Base-by-base conservation (phyloP, 2,329 filamentous ascomycete genomes). In the Aspergillus neoniger region DNA sequence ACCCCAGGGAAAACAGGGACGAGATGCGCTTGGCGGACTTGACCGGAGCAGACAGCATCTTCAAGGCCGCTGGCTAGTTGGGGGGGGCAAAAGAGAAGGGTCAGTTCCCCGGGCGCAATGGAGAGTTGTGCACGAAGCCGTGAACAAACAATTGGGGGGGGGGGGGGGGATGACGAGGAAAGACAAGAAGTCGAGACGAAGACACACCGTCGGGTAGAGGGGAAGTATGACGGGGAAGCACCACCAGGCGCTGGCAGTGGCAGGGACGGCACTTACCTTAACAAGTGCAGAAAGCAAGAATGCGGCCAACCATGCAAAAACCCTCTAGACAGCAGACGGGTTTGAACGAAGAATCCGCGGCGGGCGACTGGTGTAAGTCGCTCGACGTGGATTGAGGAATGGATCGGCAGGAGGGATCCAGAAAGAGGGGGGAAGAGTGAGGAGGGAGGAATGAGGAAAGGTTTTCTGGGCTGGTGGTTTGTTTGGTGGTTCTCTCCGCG, bases 11-110 rank as follows among this genome's bases (percentile, higher is more conserved):
- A 61, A 80, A 80, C 49, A 81, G 72, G 39, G 79, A 81, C 10
- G 78, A 79, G 59, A 80, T 77, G 60, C 78, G 77, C 69, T 75
- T 79, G 59, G 76, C 77, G 59, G 76, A 77, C 66, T 78, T 79
- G 59, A 73, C 71, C 55, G 76, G 76, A 69, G 76, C 72, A 25
- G 76, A 77, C 66, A 79, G 68, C 74, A 77, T 76, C 63, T 63
- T 74, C 38, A 21, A 32, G 39, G 59, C 43, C 57, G 60, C 56
- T 59, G 48, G 41, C 57, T 53, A 25, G 41, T 44, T 44, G 41
- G 41, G 39, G 41, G 39, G 39, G 41, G 44, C 53, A 53, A 53
- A 53, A 58, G 19, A 23, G 55, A 49, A 56, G 28, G 12, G 55
- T 53, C 25, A 57, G 56, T 52, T 36, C 19, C 49, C 53, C 39